These are phyloP conservation scores for Pythium aristosporum DNA, from an alignment of 352 stramenopile genomes.

Conservation along the genomic window DNA sequence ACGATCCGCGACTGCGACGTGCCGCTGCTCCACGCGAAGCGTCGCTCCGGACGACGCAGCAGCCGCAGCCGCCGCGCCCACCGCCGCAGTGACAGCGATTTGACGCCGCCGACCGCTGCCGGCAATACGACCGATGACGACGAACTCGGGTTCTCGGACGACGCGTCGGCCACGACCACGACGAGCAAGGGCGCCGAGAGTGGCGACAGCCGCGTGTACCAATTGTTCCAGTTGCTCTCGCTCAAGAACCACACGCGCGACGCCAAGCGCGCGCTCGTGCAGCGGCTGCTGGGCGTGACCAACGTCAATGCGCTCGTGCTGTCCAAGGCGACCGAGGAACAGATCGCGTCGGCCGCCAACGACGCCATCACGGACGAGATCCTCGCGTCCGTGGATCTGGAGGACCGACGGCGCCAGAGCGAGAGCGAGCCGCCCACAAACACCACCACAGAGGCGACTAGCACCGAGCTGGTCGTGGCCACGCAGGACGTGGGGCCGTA, in stretches of 20 bases:
- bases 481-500: conserved; percentile 29
- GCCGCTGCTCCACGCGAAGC: not conserved
- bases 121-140: conserved; percentile 29
- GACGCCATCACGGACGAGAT: conserved; percentile 78
- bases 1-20: conserved; percentile 16
- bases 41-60: not conserved
- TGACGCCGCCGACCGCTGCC: conserved; percentile 1
- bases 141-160: conserved; percentile 15
- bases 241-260: conserved; percentile 57
- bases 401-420: conserved; percentile 40
- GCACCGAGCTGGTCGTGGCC: conserved; percentile 8
- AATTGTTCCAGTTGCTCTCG: conserved; percentile 63
- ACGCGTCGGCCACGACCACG: conserved; percentile 27
- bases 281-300: conserved; percentile 50
- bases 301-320: conserved; percentile 65
- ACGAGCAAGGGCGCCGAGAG: not conserved
- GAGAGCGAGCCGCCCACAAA: not conserved
- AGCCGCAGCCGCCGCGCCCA: conserved; percentile 19
- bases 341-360: conserved; percentile 68
- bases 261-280: conserved; percentile 51
- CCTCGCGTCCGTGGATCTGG: conserved; percentile 55
- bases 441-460: not conserved
- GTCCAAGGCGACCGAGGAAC: conserved; percentile 60
- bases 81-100: conserved; percentile 14
- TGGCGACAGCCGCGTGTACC: conserved; percentile 35